A percentile compares a stretch with the other conserved stretches of the same genome.
Conservation (phyloP, 352 stramenopile genomes). For the Pythium folliculosum region DNA sequence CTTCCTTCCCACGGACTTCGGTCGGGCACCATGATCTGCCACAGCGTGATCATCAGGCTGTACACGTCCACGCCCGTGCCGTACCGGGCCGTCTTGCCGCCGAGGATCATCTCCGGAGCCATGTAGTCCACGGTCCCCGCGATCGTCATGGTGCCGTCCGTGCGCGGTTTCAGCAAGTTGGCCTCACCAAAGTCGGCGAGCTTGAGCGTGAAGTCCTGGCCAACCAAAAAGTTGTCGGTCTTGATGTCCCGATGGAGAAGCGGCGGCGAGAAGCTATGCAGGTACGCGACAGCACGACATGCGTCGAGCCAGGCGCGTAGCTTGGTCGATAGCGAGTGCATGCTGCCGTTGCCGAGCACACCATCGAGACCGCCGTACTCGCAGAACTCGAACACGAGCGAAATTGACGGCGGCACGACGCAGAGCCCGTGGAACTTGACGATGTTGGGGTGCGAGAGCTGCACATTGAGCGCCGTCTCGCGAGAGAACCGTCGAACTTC, state of each 20-base stretch:
- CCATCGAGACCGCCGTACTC: conserved; percentile 78
- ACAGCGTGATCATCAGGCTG: conserved; percentile 87
- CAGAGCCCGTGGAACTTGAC: conserved; percentile 83
- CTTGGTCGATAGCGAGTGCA: conserved; percentile 71
- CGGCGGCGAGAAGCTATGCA: conserved; percentile 83
- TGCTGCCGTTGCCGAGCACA: conserved; percentile 47
- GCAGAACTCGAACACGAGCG: conserved; percentile 87
- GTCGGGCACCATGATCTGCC: conserved; percentile 84
- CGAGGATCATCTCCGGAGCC: conserved; percentile 84
- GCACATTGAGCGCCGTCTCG: conserved; percentile 79
- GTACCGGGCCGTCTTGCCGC: conserved; percentile 78
- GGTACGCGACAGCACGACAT: conserved; percentile 75
- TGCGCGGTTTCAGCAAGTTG: conserved; percentile 75
- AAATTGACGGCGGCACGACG: conserved; percentile 83
- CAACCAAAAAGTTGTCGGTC: conserved; percentile 84
- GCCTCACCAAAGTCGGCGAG: conserved; percentile 85
- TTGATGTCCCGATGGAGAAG: conserved; percentile 86
- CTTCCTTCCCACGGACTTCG: conserved; percentile 74
- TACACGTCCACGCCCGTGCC: conserved; percentile 82
- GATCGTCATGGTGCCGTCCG: conserved; percentile 85
- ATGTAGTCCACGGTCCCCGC: conserved; percentile 87
- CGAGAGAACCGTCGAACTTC: conserved; percentile 81
- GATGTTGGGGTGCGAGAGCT: conserved; percentile 83
- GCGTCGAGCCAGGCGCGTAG: conserved; percentile 86
- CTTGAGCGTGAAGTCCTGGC: conserved; percentile 79